A percentile compares a stretch with the other conserved stretches of the same genome.
phyloP scores from a whole-genome alignment of 2,329 filamentous ascomycete genomes.

The Mycocentrospora acerina region DNA sequence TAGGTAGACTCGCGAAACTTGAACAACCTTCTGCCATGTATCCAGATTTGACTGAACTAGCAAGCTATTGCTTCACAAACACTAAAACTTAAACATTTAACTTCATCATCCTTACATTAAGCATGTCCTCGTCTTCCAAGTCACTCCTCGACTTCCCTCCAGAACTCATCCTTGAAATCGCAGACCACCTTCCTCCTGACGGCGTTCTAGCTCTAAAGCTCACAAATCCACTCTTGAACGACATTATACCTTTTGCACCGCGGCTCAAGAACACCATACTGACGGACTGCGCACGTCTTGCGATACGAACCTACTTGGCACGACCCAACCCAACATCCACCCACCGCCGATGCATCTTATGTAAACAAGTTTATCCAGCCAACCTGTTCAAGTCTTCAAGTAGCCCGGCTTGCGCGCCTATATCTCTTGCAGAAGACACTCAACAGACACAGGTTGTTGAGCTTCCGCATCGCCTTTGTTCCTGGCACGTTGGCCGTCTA shows the following conservation, averaged over 20 bases:
- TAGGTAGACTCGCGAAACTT: no score
- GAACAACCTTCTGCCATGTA: no score
- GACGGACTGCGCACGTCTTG: conserved; percentile 31
- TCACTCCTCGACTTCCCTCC: conserved; percentile 37
- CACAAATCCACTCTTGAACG: conserved; percentile 33
- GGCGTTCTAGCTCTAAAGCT: conserved; percentile 43
- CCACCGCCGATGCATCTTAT: conserved; percentile 32
- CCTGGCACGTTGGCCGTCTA: conserved; percentile 37
- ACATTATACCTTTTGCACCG: conserved; percentile 20
- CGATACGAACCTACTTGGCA: conserved; percentile 29
- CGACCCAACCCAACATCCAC: conserved; percentile 9
- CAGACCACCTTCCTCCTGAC: conserved; percentile 39
- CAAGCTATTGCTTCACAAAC: no score
- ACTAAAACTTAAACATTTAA: no score
- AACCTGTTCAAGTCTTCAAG: conserved; percentile 34
- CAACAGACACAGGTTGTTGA: conserved; percentile 24
- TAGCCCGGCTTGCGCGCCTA: conserved; percentile 27
- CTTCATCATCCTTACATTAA: neutral
- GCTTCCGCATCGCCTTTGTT: conserved; percentile 33
- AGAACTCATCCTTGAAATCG: conserved; percentile 45
- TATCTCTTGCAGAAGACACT: conserved; percentile 4
- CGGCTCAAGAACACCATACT: conserved; percentile 13
- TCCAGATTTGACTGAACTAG: no score
- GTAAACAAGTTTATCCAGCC: conserved; percentile 30
- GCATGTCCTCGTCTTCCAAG: conserved; percentile 8